A percentile compares a stretch with the other conserved stretches of the same genome.
Conservation (phyloP, 1,284 basidiomycete genomes). For the Cryptococcus maquisensis region DNA sequence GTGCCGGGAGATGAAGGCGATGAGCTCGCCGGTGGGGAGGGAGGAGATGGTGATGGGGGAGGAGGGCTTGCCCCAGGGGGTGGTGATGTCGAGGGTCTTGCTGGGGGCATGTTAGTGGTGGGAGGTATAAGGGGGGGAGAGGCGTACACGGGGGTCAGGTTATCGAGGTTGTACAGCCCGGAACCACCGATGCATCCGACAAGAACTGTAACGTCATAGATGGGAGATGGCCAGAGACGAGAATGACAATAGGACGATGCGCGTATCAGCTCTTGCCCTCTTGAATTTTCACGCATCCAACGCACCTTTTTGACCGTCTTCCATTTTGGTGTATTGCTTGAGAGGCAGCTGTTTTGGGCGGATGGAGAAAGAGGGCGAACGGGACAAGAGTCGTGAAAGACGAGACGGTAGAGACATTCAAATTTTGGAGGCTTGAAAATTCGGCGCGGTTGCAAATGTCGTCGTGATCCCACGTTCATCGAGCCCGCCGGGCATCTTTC, state of each 20-base stretch:
- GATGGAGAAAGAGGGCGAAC: not conserved
- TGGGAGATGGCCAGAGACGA: too few relatives aligned
- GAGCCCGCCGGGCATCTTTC: not conserved
- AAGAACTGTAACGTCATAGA: constrained; percentile 54
- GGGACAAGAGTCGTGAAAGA: not conserved
- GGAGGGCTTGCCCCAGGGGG: constrained; percentile 90
- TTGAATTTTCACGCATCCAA: not conserved
- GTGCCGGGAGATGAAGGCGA: constrained; percentile 92
- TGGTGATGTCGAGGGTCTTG: constrained; percentile 55
- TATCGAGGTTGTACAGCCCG: constrained; percentile 83
- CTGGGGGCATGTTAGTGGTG: constrained; percentile 46
- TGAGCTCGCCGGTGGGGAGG: constrained; percentile 67
- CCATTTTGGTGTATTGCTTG: constrained; percentile 6
- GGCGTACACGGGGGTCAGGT: constrained; percentile 72
- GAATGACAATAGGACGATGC: not conserved
- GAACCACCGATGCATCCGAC: constrained; percentile 81
- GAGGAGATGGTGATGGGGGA: constrained; percentile 84
- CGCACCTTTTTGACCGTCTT: constrained; percentile 13
- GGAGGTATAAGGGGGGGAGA: not conserved
- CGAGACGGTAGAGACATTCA: not conserved
- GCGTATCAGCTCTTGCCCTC: not conserved
- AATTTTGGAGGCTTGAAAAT: not conserved
- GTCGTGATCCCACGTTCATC: not conserved
- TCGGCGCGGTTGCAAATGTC: not conserved
- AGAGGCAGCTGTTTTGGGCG: not conserved